Evolutionary conservation across 1,284 basidiomycete species (phyloP).

Genomic region (Microbotryomycetes sp.): DNA sequence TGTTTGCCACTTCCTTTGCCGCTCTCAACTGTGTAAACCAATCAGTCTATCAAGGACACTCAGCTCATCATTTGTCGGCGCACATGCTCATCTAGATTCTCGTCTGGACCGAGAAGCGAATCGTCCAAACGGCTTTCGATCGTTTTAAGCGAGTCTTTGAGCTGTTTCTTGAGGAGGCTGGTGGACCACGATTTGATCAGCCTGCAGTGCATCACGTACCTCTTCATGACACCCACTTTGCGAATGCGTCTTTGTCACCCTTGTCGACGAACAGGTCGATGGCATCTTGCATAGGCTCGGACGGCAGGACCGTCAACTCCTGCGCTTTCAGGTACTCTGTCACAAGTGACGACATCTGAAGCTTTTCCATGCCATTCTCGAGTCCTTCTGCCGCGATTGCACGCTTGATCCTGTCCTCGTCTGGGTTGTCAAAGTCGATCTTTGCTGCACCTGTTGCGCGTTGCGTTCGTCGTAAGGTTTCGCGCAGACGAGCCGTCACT

Average conservation of each 20-base stretch:
- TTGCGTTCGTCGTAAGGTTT: not conserved
- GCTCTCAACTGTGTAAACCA: constrained; percentile 1
- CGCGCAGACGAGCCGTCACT: not conserved
- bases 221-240: constrained; percentile 14
- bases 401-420: constrained; percentile 1
- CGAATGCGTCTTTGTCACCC: constrained; percentile 82
- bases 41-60: not conserved
- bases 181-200: not conserved
- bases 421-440: constrained; percentile 35
- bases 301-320: constrained; percentile 76
- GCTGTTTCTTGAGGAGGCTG: constrained; percentile 32
- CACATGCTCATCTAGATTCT: constrained; percentile 24
- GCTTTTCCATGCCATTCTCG: constrained; percentile 38
- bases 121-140: constrained; percentile 24
- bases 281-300: constrained; percentile 79
- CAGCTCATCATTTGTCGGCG: not conserved
- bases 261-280: constrained; percentile 92
- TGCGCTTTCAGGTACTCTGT: constrained; percentile 81
- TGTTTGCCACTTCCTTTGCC: constrained; percentile 31
- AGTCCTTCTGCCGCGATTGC: constrained; percentile 1
- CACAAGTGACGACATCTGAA: constrained; percentile 56
- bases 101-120: constrained; percentile 19
- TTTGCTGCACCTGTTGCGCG: constrained; percentile 31
- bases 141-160: constrained; percentile 24
- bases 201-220: not conserved